Base-by-base conservation (phyloP, 164 flowering plant genomes). In the Vitis amurensis region DNA sequence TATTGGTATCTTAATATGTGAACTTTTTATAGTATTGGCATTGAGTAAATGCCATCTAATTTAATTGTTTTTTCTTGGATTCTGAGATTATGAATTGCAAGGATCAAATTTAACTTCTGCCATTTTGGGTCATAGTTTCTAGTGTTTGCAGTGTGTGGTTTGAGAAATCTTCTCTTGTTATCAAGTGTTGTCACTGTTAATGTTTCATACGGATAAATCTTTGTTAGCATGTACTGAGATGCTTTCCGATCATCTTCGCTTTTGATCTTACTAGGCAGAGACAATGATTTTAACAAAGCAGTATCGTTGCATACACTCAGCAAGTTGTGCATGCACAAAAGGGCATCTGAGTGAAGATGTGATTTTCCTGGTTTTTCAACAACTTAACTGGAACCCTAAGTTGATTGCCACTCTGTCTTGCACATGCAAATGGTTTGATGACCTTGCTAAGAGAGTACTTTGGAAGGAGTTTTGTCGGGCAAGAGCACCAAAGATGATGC, bases 341-440 rank as follows among this genome's bases (percentile, higher is more conserved):
- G 94, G 97, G n/a, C 98, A 91, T 79, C 82, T 95, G 2, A 81
- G 77, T 57, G 98, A 95, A 82, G 93, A 89, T 73, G 88, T 74
- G 59, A 80, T 95, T 27, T 91, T 86, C 80, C 84, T 93, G 30
- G 88, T 93, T 17, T 89, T 91, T 63, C 89, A 87, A 65, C 86
- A 83, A 2, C 57, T 89, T 64, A 93, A 95, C 68, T 95, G 99
- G 99, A 95, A 95, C 67, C 99, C 99, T 9, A 89, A 92, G 77
- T 61, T 84, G 71, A 91, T 93, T 70, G 97, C 98, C 16, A 72
- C 87, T 23, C 77, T 95, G 51, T 91, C 99, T 50, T 90, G 95
- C 67, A 88, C 79, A 2, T 95, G 98, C 88, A 95, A 95, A 80
- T 95, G 99, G 99, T 95, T 95, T 77, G 99, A 95, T 75, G 99